Evolutionary conservation across 106 monocot species (phyloP).

Genomic region (Dendrobium catenatum): DNA sequence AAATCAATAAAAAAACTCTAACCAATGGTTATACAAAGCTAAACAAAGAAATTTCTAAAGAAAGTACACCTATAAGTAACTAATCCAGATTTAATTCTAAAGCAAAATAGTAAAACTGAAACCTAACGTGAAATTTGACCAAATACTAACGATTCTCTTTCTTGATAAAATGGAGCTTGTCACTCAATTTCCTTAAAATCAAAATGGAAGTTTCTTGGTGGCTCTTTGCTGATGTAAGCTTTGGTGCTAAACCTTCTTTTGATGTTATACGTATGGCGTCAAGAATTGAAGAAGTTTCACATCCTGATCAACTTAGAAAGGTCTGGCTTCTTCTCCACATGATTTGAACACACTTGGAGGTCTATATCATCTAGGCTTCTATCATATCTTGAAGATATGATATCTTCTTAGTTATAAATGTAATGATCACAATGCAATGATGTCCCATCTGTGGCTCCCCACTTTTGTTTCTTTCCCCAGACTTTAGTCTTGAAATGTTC

Average conservation of each 20-base stretch:
- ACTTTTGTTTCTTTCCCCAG: not conserved
- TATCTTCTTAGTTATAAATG: conserved; percentile 1
- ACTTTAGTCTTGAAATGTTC: too few relatives aligned
- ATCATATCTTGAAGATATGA: not conserved
- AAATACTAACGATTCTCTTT: too few relatives aligned
- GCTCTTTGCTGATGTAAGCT: not conserved
- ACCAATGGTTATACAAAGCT: too few relatives aligned
- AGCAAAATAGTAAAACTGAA: too few relatives aligned
- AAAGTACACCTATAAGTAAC: too few relatives aligned
- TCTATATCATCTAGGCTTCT: not conserved
- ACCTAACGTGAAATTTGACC: too few relatives aligned
- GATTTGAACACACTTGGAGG: not conserved
- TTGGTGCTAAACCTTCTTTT: conserved; percentile 1
- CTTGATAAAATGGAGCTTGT: too few relatives aligned
- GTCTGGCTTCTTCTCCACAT: not conserved
- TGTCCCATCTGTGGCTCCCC: not conserved
- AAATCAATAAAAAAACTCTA: too few relatives aligned
- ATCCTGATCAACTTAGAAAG: not conserved
- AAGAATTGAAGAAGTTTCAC: not conserved
- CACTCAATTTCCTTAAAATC: too few relatives aligned
- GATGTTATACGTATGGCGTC: not conserved
- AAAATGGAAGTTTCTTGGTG: not conserved
- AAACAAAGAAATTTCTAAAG: too few relatives aligned
- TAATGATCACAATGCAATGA: not conserved
- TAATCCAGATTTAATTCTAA: too few relatives aligned